Evolutionary conservation across 345 rosid species (phyloP), one percentile per base, ranked within the genome.

Genomic region (Rhizophora apiculata): DNA sequence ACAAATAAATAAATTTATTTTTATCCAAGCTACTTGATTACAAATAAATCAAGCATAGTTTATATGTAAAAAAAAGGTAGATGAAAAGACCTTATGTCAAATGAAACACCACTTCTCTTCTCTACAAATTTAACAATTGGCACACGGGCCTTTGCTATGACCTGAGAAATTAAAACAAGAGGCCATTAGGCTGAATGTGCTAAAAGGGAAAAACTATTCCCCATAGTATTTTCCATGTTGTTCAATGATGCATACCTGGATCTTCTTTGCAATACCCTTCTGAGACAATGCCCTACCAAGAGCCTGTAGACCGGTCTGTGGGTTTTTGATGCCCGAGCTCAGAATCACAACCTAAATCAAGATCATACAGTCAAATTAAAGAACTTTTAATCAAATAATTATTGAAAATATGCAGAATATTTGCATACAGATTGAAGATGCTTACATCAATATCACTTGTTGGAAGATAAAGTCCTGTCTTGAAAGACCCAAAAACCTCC

Each of bases 371-470:
- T 55, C 34, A 70, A 68, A 71, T 54, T 54, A 8, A 21, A 62
- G 7, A 52, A 51, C 60, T 21, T 11, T 39, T 39, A 39, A 39
- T 9, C 15, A 39, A 39, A 43, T 13, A 43, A 43, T 43, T 43
- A 15, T 43, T 43, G 18, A 3, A 43, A 43, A 3, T 43, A 5
- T 13, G 49, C 49, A 43, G 49, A 43, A 13, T 11, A 43, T 43
- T 13, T 43, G 49, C 49, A 43, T 43, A 43, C 1, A 43, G 49
- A 26, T 13, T 34, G 53, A 63, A 56, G 30, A 73, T 64, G 80
- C 97, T 79, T 84, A 89, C 98, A 87, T 94, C 97, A 52, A 94
- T 86, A 79, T 94, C 98, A 81, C 98, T 94, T 6, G 90, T 88
- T 57, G 98, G 98, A 73, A 94, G 93, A 82, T 85, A 94, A 63